Conservation (phyloP, 768 basidiomycete genomes). For the Auricularia cornea region DNA sequence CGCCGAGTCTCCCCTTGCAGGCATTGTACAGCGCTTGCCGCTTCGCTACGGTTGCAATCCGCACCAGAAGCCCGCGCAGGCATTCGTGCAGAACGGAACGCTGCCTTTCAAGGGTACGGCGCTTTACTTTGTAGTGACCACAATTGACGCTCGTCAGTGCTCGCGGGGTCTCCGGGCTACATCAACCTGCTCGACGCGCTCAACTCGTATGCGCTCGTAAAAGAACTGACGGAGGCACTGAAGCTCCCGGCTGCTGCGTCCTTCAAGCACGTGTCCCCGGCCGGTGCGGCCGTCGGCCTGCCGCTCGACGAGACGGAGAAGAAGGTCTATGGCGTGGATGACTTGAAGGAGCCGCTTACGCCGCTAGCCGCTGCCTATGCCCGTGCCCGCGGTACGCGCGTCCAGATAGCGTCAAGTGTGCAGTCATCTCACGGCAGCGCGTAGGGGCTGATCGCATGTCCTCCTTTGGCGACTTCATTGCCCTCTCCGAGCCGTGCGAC, state of each 20-base stretch:
- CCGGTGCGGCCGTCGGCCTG: constrained; percentile 89
- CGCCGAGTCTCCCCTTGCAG: constrained; percentile 50
- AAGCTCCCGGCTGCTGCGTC: constrained; percentile 91
- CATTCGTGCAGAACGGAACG: constrained; percentile 79
- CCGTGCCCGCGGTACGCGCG: constrained; percentile 71
- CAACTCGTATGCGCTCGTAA: constrained; percentile 93
- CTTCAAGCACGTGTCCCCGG: constrained; percentile 99
- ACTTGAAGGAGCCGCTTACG: constrained; percentile 83
- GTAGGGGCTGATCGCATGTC: constrained; percentile 97
- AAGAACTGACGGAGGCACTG: constrained; percentile 83
- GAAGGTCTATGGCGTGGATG: constrained; percentile 93
- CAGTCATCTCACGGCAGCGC: not conserved
- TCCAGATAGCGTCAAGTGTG: not conserved
- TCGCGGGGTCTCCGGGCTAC: constrained; percentile 93
- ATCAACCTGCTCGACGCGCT: constrained; percentile 97
- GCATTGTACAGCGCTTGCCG: constrained; percentile 71
- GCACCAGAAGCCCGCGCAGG: constrained; percentile 97
- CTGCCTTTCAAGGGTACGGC: constrained; percentile 85
- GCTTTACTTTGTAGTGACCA: not conserved
- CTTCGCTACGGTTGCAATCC: constrained; percentile 96
- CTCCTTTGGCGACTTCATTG: constrained; percentile 98
- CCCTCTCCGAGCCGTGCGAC: constrained; percentile 87
- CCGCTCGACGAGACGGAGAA: constrained; percentile 77
- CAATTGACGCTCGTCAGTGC: constrained; percentile 38
- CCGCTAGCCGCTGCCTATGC: constrained; percentile 91